Conservation (phyloP, 176 grass and related monocot species). For the Coix lacrymajobi region DNA sequence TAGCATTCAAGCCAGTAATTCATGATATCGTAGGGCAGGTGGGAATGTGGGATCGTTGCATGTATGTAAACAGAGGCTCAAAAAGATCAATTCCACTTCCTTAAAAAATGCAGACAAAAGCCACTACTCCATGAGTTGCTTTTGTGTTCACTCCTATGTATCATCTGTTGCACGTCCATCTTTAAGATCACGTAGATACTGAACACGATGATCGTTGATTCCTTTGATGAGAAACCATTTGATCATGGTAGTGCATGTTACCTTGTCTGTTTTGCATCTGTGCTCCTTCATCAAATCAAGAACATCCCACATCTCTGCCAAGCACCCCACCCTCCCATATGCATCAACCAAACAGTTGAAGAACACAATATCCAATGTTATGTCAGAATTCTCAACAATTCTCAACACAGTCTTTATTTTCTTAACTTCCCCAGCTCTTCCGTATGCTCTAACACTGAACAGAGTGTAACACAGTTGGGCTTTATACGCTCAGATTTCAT, state of each 20-base stretch:
- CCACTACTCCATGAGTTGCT: background rate
- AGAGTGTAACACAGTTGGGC: conserved; percentile 86
- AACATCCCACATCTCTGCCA: conserved; percentile 79
- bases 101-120: background rate
- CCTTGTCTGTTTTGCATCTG: conserved; percentile 60
- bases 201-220: conserved; percentile 73
- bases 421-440: conserved; percentile 56
- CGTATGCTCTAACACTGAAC: conserved; percentile 88
- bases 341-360: conserved; percentile 97
- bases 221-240: conserved; percentile 85
- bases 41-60: background rate
- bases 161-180: conserved; percentile 25
- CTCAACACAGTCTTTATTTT: conserved; percentile 73
- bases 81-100: background rate
- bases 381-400: conserved; percentile 76
- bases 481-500: conserved; percentile 98
- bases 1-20: background rate
- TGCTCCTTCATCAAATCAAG: conserved; percentile 75
- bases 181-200: conserved; percentile 59
- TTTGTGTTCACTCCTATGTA: conserved; percentile 16
- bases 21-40: background rate
- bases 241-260: conserved; percentile 89
- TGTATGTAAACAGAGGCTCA: background rate
- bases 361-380: conserved; percentile 80
- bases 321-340: conserved; percentile 77